Evolutionary conservation across 2,329 filamentous ascomycete species (phyloP).

Genomic region (Gnomoniopsis smithogilvyi): DNA sequence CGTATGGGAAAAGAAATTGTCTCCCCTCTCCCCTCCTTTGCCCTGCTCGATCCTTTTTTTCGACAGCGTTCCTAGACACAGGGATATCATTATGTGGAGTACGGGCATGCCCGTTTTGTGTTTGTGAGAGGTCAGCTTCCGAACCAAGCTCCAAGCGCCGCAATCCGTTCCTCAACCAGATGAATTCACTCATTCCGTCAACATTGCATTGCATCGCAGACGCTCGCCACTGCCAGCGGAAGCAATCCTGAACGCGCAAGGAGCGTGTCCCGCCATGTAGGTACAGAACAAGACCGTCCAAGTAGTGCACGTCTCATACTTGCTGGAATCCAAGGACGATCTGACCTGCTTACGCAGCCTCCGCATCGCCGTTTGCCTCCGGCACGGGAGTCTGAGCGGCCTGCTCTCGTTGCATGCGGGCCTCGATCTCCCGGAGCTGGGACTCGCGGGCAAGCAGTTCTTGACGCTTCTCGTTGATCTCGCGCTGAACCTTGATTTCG

Average conservation of each 20-base stretch:
- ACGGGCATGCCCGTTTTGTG: constrained; percentile 11
- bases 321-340: constrained; percentile 17
- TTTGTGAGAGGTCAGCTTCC: constrained; percentile 2
- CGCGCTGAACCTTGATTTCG: constrained; percentile 98
- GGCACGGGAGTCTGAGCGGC: constrained; percentile 42
- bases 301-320: not conserved
- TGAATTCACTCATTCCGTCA: constrained; percentile 8
- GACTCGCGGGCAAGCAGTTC: constrained; percentile 96
- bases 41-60: constrained; percentile 6
- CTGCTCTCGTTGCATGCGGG: constrained; percentile 88
- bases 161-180: constrained; percentile 7
- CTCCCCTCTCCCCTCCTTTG: constrained; percentile 10
- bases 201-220: constrained; percentile 5
- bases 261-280: constrained; percentile 11
- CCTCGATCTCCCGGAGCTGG: constrained; percentile 97
- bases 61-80: constrained; percentile 21
- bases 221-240: constrained; percentile 11
- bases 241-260: constrained; percentile 9
- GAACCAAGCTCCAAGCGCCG: constrained; percentile 8
- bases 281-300: constrained; percentile 3
- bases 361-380: constrained; percentile 55
- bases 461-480: constrained; percentile 99
- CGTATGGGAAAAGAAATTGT: constrained; percentile 19
- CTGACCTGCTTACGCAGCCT: constrained; percentile 40
- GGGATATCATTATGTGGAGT: constrained; percentile 19